Conservation (phyloP, 2,329 filamentous ascomycete species). For the Diaporthe batatas region DNA sequence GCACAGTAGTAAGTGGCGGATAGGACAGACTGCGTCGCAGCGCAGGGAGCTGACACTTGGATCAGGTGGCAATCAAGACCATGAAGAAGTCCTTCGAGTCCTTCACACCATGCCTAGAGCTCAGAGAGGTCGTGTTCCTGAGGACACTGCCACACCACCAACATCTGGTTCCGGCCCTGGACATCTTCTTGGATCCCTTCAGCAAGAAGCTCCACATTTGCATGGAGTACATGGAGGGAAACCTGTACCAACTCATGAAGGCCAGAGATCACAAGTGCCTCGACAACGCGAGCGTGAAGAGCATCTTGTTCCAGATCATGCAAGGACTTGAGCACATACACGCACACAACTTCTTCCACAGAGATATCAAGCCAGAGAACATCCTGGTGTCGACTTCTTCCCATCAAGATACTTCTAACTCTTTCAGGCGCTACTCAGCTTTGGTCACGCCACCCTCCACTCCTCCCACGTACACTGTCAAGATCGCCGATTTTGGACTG, state of each 20-base stretch:
- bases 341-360: slow-evolving; percentile 96
- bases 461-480: slow-evolving; percentile 93
- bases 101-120: slow-evolving; percentile 88
- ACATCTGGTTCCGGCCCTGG: slow-evolving; percentile 95
- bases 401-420: slow-evolving; percentile 82
- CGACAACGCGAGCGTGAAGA: slow-evolving; percentile 93
- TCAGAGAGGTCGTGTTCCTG: slow-evolving; percentile 97
- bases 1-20: slow-evolving; percentile 85
- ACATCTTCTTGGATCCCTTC: slow-evolving; percentile 97
- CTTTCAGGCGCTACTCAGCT: slow-evolving; percentile 92
- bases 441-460: slow-evolving; percentile 96
- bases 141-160: slow-evolving; percentile 88
- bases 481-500: slow-evolving; percentile 97
- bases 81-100: slow-evolving; percentile 99
- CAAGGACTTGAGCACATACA: slow-evolving; percentile 97
- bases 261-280: slow-evolving; percentile 94
- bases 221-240: slow-evolving; percentile 99
- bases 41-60: slow-evolving; percentile 29
- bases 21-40: background rate
- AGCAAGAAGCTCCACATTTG: slow-evolving; percentile 97
- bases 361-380: slow-evolving; percentile 99
- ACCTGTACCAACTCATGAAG: slow-evolving; percentile 99
- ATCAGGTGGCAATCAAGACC: slow-evolving; percentile 96
- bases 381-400: slow-evolving; percentile 95
- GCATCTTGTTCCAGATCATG: slow-evolving; percentile 97